Evolutionary conservation across 2,329 filamentous ascomycete species (phyloP), one percentile per base, ranked within the genome.

Genomic region (Paecilomyces variotii): DNA sequence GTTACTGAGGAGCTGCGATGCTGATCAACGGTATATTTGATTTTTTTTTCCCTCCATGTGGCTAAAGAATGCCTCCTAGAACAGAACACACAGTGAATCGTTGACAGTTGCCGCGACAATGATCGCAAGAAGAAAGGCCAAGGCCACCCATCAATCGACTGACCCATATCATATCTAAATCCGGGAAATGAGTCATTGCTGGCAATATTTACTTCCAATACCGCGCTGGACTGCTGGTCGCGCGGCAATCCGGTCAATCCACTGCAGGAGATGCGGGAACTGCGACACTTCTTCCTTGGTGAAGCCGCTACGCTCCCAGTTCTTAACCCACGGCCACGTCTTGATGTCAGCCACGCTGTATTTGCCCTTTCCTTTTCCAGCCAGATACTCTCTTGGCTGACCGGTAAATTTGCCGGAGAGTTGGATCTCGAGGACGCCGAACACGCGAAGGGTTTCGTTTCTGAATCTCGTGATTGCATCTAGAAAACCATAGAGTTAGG

Each of bases 361-460:
- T 65, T 79, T 82, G n/a, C 82, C 82, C 62, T 78, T 78, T 1
- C 79, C 80, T 9, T 77, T 76, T 0, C 81, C 82, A 24, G 79
- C 80, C 1, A 83, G 71, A 60, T 82, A 84, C 6, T 84, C 79
- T 11, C 78, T 69, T 11, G 76, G 73, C 59, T 78, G 69, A 12
- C 76, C 79, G 1, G 74, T 78, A 65, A 79, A 82, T 63, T 80
- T 81, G 12, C 81, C 81, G 0, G 74, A 78, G 1, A 83, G 71
- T 9, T 76, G 79, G 58, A 82, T 80, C n/a, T 83, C 80, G n/a
- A 83, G 73, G n/a, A 84, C 81, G 55, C 79, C 80, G 62, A 74
- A 82, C 10, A 82, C 77, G 4, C 80, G 76, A 2, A 81, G 70
- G 1, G 76, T 79, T 65, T 83, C 80, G 56, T 81, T 82, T 54